Evolutionary conservation across 371 early-diverging fungal genomes (phyloP).

Genomic region (Mortierella sp.): DNA sequence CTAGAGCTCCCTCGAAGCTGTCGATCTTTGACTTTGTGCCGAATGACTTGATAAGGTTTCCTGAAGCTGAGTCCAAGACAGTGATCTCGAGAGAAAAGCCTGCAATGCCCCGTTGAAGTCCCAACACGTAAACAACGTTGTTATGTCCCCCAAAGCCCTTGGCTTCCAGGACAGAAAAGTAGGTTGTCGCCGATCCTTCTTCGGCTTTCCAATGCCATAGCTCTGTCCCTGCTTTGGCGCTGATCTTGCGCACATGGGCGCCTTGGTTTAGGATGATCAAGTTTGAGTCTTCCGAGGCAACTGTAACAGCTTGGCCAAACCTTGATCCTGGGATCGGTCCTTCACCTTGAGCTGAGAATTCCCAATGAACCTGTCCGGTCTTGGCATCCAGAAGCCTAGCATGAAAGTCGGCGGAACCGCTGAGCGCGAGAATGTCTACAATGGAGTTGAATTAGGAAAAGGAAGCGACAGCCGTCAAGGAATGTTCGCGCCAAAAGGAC

Average conservation of each 20-base stretch:
- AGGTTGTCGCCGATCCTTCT: constrained; percentile 40
- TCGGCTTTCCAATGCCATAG: constrained; percentile 46
- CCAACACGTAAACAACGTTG: constrained; percentile 35
- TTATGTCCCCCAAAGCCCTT: constrained; percentile 25
- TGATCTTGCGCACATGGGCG: constrained; percentile 42
- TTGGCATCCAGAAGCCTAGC: constrained; percentile 63
- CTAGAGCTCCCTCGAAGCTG: constrained; percentile 18
- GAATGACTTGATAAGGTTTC: constrained; percentile 40
- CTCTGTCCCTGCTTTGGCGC: constrained; percentile 35
- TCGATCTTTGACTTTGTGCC: constrained; percentile 26
- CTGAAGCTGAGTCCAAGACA: constrained; percentile 37
- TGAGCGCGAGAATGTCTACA: constrained; percentile 58
- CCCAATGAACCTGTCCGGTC: constrained; percentile 57
- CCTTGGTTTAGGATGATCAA: constrained; percentile 51
- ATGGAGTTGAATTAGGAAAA: not conserved
- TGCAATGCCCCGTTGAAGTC: constrained; percentile 36
- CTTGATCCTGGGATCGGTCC: constrained; percentile 32
- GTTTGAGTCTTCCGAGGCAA: constrained; percentile 31
- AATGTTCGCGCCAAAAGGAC: too few species aligned
- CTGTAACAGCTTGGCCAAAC: constrained; percentile 51
- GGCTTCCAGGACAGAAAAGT: constrained; percentile 38
- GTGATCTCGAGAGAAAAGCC: constrained; percentile 31
- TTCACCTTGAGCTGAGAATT: constrained; percentile 58
- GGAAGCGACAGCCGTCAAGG: not conserved
- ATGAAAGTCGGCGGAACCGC: constrained; percentile 52